phyloP scores from a whole-genome alignment of 2,329 filamentous ascomycete species.

The Byssoonygena ceratinophila region DNA sequence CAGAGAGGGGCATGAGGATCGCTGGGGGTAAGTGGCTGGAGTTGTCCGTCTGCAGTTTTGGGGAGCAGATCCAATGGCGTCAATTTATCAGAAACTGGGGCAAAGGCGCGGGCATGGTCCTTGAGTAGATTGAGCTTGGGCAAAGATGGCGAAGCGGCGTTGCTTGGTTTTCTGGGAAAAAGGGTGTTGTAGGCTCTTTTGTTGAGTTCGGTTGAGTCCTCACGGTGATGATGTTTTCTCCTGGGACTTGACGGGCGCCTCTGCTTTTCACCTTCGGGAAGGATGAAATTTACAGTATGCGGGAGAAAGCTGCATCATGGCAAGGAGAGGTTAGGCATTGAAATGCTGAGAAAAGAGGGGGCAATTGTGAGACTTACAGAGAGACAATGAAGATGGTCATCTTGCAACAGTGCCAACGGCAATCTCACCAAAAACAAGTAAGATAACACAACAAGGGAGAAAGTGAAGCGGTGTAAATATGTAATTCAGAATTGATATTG shows the following conservation, averaged over 20 bases:
- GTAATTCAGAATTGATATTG: too few species aligned
- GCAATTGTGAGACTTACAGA: conserved; percentile 38
- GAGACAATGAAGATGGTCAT: conserved; percentile 52
- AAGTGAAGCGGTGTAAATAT: not conserved
- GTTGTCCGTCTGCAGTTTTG: conserved; percentile 23
- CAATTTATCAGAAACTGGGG: conserved; percentile 22
- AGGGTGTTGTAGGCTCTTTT: conserved; percentile 29
- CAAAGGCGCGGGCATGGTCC: conserved; percentile 29
- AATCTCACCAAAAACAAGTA: too few species aligned
- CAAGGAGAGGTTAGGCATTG: not conserved
- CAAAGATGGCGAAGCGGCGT: not conserved
- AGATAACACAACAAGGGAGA: too few species aligned
- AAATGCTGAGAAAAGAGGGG: not conserved
- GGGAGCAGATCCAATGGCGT: conserved; percentile 16
- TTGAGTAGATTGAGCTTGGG: conserved; percentile 9
- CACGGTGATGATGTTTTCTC: conserved; percentile 9
- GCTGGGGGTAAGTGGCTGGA: conserved; percentile 52
- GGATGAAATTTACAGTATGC: conserved; percentile 79
- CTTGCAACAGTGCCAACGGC: too few species aligned
- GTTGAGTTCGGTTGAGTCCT: conserved; percentile 15
- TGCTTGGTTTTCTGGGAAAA: conserved; percentile 20
- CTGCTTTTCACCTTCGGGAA: conserved; percentile 25
- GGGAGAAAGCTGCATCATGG: conserved; percentile 68
- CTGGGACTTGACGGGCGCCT: conserved; percentile 11
- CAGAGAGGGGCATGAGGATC: conserved; percentile 68